phyloP scores from a whole-genome alignment of 768 basidiomycete species.

The Cystobasidium ongulense region DNA sequence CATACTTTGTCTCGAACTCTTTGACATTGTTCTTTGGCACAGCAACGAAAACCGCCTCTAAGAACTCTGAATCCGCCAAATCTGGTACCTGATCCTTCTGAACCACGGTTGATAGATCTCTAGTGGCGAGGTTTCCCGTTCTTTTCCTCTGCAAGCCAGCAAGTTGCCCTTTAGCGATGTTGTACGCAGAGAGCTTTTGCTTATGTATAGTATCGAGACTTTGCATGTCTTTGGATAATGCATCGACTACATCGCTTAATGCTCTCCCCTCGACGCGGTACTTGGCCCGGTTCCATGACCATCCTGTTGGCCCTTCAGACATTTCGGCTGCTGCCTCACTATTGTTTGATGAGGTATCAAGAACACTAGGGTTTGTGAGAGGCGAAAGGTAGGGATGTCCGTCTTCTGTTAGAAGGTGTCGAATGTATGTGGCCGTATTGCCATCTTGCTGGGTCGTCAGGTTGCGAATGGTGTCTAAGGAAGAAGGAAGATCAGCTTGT shows the following conservation, averaged over 20 bases:
- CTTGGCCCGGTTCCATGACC: slow-evolving; percentile 90
- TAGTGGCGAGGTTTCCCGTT: slow-evolving; percentile 86
- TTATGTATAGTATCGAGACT: slow-evolving; percentile 93
- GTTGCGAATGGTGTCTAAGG: slow-evolving; percentile 2
- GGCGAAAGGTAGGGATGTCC: slow-evolving; percentile 36
- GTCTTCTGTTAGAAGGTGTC: slow-evolving; percentile 41
- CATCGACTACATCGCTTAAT: slow-evolving; percentile 74
- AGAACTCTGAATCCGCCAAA: slow-evolving; percentile 68
- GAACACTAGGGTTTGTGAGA: slow-evolving; percentile 2
- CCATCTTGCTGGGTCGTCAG: slow-evolving; percentile 22
- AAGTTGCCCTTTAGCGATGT: slow-evolving; percentile 83
- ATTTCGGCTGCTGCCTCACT: background rate
- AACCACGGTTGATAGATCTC: slow-evolving; percentile 76
- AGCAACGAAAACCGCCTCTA: slow-evolving; percentile 84
- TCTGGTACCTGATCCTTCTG: slow-evolving; percentile 69
- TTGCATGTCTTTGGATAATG: slow-evolving; percentile 83
- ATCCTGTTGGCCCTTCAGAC: slow-evolving; percentile 50
- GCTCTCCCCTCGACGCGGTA: slow-evolving; percentile 69
- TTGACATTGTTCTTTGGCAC: slow-evolving; percentile 82
- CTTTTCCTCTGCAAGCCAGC: slow-evolving; percentile 90
- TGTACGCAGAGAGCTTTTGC: slow-evolving; percentile 80
- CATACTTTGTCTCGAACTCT: slow-evolving; percentile 84
- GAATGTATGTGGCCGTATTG: slow-evolving; percentile 27
- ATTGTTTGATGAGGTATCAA: background rate
- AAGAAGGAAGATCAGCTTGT: slow-evolving; percentile 38